These are phyloP conservation scores for Thyridium curvatum DNA, from an alignment of 2,329 filamentous ascomycete genomes.

Conservation along the genomic window DNA sequence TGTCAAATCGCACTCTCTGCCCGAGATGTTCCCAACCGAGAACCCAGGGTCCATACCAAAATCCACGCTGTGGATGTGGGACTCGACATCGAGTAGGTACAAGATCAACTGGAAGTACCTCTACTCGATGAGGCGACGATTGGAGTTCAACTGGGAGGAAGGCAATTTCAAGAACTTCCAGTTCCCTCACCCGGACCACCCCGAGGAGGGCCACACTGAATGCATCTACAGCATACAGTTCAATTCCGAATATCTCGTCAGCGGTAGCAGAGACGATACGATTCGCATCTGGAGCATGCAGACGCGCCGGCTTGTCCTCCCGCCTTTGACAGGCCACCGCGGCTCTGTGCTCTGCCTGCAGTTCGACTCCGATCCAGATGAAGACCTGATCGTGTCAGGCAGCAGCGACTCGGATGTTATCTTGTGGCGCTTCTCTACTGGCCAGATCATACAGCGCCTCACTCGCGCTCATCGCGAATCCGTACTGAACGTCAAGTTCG, in stretches of 20 bases:
- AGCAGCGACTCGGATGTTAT: constrained; percentile 90
- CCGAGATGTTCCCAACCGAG: constrained; percentile 19
- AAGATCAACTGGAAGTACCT: constrained; percentile 89
- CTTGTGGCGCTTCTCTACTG: constrained; percentile 89
- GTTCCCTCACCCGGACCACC: constrained; percentile 75
- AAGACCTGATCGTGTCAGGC: constrained; percentile 91
- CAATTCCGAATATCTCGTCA: constrained; percentile 78
- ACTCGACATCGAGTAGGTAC: constrained; percentile 37
- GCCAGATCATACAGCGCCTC: constrained; percentile 71
- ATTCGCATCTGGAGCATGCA: constrained; percentile 87
- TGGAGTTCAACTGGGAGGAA: constrained; percentile 89
- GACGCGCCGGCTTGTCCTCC: constrained; percentile 67
- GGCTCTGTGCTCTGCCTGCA: constrained; percentile 93
- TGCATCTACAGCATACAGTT: constrained; percentile 96
- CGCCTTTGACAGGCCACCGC: constrained; percentile 68
- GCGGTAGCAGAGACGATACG: constrained; percentile 83
- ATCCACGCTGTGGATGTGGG: constrained; percentile 46
- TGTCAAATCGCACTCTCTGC: constrained; percentile 10
- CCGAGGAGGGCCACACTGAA: constrained; percentile 78
- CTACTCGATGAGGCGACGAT: constrained; percentile 75
- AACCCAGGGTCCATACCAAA: constrained; percentile 26
- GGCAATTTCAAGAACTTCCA: constrained; percentile 83
- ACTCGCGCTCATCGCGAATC: constrained; percentile 78
- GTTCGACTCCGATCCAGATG: constrained; percentile 80
- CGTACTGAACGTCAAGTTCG: constrained; percentile 88